Base-by-base conservation (phyloP, 192 early-diverging fungal species). In the Gamsiella multidivaricata region DNA sequence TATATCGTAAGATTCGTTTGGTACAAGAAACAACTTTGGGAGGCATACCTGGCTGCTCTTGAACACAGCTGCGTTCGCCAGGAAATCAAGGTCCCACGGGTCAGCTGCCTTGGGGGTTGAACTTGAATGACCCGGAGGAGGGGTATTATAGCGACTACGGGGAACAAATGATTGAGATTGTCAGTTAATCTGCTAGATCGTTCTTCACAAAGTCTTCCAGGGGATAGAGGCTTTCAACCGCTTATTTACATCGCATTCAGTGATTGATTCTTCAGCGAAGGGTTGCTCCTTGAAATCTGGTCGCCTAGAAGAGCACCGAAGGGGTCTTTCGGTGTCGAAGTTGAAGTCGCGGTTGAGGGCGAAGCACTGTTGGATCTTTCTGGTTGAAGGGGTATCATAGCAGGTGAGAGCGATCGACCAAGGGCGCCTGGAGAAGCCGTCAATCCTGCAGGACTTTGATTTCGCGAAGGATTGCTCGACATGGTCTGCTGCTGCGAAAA, bases 21-120 rank as follows among this genome's bases (percentile, higher is more conserved):
- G n/a, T n/a, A n/a, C n/a, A n/a, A n/a, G n/a, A n/a, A n/a, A 50
- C 29, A n/a, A 49, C 8, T 32, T 32, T 29, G 23, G 17, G 20
- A 41, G 20, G 42, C 34, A 37, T 62, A 76, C 72, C 72, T 76
- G 72, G 2, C 43, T 45, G n/a, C 25, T 7, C 23, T 76, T 76
- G 2, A 45, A 20, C 1, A 33, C n/a, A 12, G 72, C 56, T 36
- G 72, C 65, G n/a, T 67, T 76, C 12, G 72, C 66, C 60, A 78
- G 41, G 50, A 68, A 78, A 54, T 76, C 72, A 18, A 76, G 65
- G 50, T 76, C 72, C 72, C 72, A 76, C 0, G 72, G 72, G n/a
- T 76, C 72, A 0, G 47, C 39, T 22, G 45, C 45, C 22, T 64
- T 73, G 8, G 64, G 51, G 7, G 33, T 23, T 15, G 55, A n/a